phyloP scores from a whole-genome alignment of 169 alveolate species.

The Eimeria sp. region DNA sequence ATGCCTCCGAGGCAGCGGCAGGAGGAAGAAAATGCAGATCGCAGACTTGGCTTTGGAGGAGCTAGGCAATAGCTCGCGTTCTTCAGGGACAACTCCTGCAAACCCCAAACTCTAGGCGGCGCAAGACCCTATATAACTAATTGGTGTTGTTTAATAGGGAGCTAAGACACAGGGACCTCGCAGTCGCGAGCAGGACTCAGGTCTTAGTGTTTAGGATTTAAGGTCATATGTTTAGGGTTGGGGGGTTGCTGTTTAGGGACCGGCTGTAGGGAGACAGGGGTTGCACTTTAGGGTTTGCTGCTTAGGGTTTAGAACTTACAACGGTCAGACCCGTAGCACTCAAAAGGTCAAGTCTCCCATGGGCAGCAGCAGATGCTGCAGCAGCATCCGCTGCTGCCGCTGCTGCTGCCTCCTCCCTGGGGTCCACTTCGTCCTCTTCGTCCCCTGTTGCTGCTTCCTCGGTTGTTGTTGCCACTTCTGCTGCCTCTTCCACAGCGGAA shows the following conservation, averaged over 20 bases:
- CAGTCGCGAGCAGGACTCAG: neutral
- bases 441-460: neutral
- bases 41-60: neutral
- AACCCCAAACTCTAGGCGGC: neutral
- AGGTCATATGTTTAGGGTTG: neutral
- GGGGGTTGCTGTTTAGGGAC: neutral
- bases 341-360: slow-evolving; percentile 44
- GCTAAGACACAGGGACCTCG: neutral
- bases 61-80: neutral
- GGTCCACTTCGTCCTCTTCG: neutral
- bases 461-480: neutral
- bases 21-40: neutral
- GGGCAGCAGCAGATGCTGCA: slow-evolving; percentile 15
- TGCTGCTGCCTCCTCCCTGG: neutral
- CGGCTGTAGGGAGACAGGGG: neutral
- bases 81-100: slow-evolving; percentile 1
- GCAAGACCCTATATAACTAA: neutral
- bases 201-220: neutral
- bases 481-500: neutral
- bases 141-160: neutral
- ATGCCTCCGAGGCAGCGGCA: slow-evolving; percentile 4
- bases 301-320: neutral
- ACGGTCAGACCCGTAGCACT: neutral
- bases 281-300: neutral
- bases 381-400: neutral